phyloP scores from a whole-genome alignment of 768 basidiomycete genomes.

The Kwoniella botswanensis region DNA sequence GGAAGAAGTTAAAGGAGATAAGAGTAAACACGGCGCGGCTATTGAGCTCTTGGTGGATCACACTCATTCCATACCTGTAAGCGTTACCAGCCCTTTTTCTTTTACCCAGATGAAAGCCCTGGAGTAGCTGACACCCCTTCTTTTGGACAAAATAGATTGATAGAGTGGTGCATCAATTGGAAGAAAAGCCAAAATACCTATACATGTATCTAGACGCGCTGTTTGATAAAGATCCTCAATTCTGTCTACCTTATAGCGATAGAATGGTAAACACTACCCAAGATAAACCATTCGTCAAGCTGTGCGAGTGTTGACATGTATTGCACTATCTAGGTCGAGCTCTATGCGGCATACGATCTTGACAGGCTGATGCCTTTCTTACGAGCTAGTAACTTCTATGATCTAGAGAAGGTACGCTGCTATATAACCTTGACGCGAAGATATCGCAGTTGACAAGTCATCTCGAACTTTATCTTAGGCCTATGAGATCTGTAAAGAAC shows the following conservation, averaged over 20 bases:
- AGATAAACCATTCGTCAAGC: too few species aligned
- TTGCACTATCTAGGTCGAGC: conserved; percentile 66
- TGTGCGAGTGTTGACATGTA: neutral
- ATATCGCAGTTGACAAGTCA: conserved; percentile 1
- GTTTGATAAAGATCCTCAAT: conserved; percentile 80
- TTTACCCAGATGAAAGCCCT: too few species aligned
- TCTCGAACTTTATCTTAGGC: conserved; percentile 64
- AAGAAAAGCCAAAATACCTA: conserved; percentile 74
- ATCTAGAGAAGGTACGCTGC: conserved; percentile 72
- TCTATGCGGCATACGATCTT: conserved; percentile 87
- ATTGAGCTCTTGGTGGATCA: conserved; percentile 89
- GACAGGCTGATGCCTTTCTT: conserved; percentile 84
- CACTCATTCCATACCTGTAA: conserved; percentile 91
- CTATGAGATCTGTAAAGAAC: conserved; percentile 79
- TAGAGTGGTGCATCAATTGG: conserved; percentile 85
- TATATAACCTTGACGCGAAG: neutral
- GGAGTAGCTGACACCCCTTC: neutral
- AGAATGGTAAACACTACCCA: conserved; percentile 66
- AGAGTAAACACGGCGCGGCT: conserved; percentile 68
- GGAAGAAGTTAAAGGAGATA: conserved; percentile 32
- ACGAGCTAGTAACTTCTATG: conserved; percentile 88
- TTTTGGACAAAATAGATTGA: conserved; percentile 65
- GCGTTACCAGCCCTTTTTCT: conserved; percentile 42
- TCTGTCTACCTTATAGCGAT: conserved; percentile 81
- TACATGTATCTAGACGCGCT: conserved; percentile 92